Evolutionary conservation across 202 grass and related monocot genomes (phyloP).

Genomic region (Zizania palustris): DNA sequence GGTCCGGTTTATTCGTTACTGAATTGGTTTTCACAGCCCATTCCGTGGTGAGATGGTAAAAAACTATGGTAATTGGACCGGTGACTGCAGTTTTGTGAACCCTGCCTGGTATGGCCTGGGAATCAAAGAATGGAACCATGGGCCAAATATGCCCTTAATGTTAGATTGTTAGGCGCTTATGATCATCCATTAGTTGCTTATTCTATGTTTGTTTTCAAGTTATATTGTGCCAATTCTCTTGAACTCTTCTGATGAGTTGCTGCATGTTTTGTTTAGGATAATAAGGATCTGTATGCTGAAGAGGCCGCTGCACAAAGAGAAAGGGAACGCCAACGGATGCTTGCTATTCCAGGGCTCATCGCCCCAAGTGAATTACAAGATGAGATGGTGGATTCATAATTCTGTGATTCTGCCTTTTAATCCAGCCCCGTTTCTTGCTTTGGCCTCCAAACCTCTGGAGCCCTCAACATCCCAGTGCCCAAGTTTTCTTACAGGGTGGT

Average conservation of each 20-base stretch:
- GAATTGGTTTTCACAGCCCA: too few relatives aligned
- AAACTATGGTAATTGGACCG: too few relatives aligned
- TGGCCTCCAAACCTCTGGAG: slow-evolving; percentile 49
- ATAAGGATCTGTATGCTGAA: slow-evolving; percentile 78
- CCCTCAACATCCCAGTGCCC: slow-evolving; percentile 48
- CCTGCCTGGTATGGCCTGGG: too few relatives aligned
- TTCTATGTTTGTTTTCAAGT: too few relatives aligned
- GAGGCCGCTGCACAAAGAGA: slow-evolving; percentile 66
- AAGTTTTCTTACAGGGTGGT: slow-evolving; percentile 59
- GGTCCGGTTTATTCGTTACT: too few relatives aligned
- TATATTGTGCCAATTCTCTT: not conserved
- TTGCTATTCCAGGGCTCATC: slow-evolving; percentile 68
- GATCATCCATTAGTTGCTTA: not conserved
- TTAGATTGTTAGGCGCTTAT: not conserved
- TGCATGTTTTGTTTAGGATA: slow-evolving; percentile 44
- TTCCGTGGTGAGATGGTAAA: too few relatives aligned
- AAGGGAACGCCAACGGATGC: slow-evolving; percentile 64
- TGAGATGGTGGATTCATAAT: slow-evolving; percentile 71
- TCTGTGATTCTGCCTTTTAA: slow-evolving; percentile 40
- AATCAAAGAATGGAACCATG: not conserved
- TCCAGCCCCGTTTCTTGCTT: slow-evolving; percentile 48
- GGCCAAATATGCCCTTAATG: not conserved
- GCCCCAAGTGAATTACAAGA: slow-evolving; percentile 77
- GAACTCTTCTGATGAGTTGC: too few relatives aligned
- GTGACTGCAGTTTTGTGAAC: too few relatives aligned